Conservation (phyloP, 305 asterid species). For the Lippia alba region DNA sequence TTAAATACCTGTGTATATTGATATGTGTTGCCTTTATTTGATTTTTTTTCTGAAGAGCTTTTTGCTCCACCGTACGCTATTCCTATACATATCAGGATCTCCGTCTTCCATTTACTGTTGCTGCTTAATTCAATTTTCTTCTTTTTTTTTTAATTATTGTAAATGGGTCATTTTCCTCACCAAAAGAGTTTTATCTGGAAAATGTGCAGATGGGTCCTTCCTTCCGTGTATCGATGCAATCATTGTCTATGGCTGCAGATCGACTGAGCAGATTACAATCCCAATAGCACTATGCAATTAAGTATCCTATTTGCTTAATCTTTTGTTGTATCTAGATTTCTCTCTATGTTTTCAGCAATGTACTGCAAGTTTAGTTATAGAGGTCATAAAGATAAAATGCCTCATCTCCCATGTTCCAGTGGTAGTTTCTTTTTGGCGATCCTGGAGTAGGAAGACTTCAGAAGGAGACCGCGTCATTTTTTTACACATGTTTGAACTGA, state of each 20-base stretch:
- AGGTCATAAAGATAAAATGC: not conserved
- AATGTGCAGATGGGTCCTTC: conserved; percentile 86
- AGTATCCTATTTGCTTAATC: conserved; percentile 26
- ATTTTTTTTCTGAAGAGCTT: too few relatives aligned
- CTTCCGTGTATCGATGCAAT: conserved; percentile 71
- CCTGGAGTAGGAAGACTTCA: conserved; percentile 13
- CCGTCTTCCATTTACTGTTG: not conserved
- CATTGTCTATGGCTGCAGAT: conserved; percentile 86
- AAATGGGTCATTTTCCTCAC: not conserved
- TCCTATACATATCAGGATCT: not conserved
- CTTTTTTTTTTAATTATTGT: not conserved
- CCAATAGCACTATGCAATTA: conserved; percentile 40
- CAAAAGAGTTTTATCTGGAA: conserved; percentile 26
- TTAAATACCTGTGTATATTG: too few relatives aligned
- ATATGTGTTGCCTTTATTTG: too few relatives aligned
- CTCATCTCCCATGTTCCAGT: not conserved
- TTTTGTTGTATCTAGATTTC: conserved; percentile 35
- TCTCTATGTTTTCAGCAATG: not conserved
- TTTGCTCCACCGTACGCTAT: too few relatives aligned
- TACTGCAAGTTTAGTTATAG: conserved; percentile 14
- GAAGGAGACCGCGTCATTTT: not conserved
- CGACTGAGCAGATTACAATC: conserved; percentile 62
- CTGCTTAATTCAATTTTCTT: not conserved
- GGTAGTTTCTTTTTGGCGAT: conserved; percentile 34
- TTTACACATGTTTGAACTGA: not conserved